Evolutionary conservation across 805 yeast genomes (phyloP).

Genomic region (Metschnikowia peoriensis): DNA sequence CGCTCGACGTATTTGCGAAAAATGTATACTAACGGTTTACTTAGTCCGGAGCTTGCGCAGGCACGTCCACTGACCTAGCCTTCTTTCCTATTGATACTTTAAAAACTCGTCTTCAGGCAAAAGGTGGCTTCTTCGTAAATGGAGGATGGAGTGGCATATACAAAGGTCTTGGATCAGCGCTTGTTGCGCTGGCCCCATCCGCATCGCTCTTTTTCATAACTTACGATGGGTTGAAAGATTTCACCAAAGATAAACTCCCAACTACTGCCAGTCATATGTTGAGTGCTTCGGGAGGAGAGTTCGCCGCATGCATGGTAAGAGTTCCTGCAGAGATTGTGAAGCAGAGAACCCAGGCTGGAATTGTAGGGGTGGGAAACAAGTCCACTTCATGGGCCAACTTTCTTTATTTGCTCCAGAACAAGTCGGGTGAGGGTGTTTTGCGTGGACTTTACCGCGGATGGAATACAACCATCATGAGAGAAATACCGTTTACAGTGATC

Average conservation of each 20-base stretch:
- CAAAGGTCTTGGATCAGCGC: constrained; percentile 88
- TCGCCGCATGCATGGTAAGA: constrained; percentile 88
- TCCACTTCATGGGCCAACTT: constrained; percentile 71
- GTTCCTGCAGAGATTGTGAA: constrained; percentile 97
- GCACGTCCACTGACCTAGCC: constrained; percentile 90
- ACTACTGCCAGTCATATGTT: constrained; percentile 68
- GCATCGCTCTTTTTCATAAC: constrained; percentile 56
- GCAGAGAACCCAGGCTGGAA: constrained; percentile 77
- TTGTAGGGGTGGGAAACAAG: constrained; percentile 29
- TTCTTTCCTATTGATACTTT: constrained; percentile 96
- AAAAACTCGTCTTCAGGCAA: constrained; percentile 92
- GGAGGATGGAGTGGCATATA: constrained; percentile 95
- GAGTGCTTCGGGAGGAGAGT: constrained; percentile 85
- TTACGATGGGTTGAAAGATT: constrained; percentile 70
- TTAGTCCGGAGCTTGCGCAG: constrained; percentile 89
- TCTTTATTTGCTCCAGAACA: constrained; percentile 55
- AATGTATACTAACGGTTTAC: constrained; percentile 13
- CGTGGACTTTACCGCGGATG: constrained; percentile 90
- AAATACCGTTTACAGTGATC: constrained; percentile 93
- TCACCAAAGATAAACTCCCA: constrained; percentile 31
- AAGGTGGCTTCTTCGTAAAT: constrained; percentile 87
- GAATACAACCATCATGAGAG: constrained; percentile 88
- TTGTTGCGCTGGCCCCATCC: constrained; percentile 90
- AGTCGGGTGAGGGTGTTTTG: constrained; percentile 73
- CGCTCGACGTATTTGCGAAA: background rate